phyloP scores from a whole-genome alignment of 2,329 filamentous ascomycete species.

The Calonectria naviculata region DNA sequence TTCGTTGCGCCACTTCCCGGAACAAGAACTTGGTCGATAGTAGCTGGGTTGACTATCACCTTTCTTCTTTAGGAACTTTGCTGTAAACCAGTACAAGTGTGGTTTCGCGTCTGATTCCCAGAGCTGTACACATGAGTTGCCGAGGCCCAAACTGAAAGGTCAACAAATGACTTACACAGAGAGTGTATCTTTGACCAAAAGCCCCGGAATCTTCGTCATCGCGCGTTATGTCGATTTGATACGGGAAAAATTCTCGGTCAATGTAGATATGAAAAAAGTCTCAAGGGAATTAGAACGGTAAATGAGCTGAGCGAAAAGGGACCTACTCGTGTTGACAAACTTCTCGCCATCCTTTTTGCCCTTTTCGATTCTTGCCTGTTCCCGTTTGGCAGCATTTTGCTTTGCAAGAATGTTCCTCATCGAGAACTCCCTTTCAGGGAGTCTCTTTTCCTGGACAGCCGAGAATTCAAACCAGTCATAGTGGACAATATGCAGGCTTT shows the following conservation, averaged over 20 bases:
- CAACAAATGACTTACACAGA: slow-evolving; percentile 62
- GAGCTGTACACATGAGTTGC: slow-evolving; percentile 60
- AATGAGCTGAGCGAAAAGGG: background rate
- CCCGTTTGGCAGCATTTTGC: slow-evolving; percentile 44
- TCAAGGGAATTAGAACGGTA: slow-evolving; percentile 40
- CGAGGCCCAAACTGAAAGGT: background rate
- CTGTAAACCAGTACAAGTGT: slow-evolving; percentile 69
- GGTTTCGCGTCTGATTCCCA: slow-evolving; percentile 73
- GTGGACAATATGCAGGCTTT: slow-evolving; percentile 54
- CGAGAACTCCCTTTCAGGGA: slow-evolving; percentile 52
- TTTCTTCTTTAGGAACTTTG: slow-evolving; percentile 59
- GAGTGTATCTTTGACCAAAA: slow-evolving; percentile 66
- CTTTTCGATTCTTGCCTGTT: slow-evolving; percentile 48
- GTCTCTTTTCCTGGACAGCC: slow-evolving; percentile 43
- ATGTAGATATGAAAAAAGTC: slow-evolving; percentile 73
- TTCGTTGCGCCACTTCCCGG: slow-evolving; percentile 55
- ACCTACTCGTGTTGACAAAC: slow-evolving; percentile 62
- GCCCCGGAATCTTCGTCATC: slow-evolving; percentile 55
- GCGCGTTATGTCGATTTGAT: slow-evolving; percentile 71
- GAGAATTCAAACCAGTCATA: slow-evolving; percentile 66
- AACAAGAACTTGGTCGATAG: slow-evolving; percentile 51
- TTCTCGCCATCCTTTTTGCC: slow-evolving; percentile 54
- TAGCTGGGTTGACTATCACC: slow-evolving; percentile 49
- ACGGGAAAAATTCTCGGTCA: slow-evolving; percentile 71
- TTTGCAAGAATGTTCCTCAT: slow-evolving; percentile 49